A percentile compares a stretch with the other conserved stretches of the same genome.
phyloP scores from a whole-genome alignment of 257 asterid species.

The Henckelia pumila region DNA sequence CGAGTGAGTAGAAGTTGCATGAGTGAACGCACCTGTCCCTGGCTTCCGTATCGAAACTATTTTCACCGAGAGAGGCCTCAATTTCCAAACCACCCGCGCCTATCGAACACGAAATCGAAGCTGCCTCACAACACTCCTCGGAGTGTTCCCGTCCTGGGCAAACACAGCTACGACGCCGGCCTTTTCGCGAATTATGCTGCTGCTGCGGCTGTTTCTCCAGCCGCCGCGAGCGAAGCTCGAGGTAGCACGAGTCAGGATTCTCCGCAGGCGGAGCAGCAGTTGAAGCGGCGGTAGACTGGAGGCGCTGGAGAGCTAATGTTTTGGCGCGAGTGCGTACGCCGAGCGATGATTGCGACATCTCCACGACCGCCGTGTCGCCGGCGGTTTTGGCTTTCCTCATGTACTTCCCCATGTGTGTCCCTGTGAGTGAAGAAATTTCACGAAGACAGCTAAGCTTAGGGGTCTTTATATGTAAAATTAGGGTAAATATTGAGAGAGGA shows the following conservation, averaged over 20 bases:
- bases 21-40: background rate
- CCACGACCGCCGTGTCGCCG: conserved; percentile 26
- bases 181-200: background rate
- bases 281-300: background rate
- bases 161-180: conserved; percentile 1
- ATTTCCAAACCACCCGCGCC: background rate
- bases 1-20: background rate
- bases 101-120: background rate
- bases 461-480: background rate
- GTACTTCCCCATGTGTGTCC: conserved; percentile 16
- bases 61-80: background rate
- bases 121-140: background rate
- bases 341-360: conserved; percentile 46
- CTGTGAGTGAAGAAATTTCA: background rate
- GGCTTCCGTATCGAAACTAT: background rate
- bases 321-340: conserved; percentile 91
- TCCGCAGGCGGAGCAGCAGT: conserved; percentile 13
- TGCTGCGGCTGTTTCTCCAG: background rate
- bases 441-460: background rate
- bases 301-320: conserved; percentile 68
- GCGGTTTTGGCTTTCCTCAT: conserved; percentile 13
- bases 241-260: conserved; percentile 1
- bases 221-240: background rate
- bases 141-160: background rate
- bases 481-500: background rate